phyloP scores from a whole-genome alignment of 352 stramenopile genomes.

The Globisporangium orthogonon region DNA sequence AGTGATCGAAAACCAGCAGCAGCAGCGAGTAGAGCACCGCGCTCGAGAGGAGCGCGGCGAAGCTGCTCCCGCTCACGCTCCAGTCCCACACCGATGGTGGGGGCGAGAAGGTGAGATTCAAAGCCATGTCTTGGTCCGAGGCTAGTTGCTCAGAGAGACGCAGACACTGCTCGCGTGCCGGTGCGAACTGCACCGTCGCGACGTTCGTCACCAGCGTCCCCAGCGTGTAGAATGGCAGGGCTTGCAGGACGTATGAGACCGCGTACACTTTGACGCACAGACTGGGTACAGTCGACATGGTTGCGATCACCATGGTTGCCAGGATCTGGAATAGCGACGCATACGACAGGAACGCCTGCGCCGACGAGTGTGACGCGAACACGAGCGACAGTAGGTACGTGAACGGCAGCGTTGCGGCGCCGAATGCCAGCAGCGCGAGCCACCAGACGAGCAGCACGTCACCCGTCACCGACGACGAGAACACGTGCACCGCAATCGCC shows the following conservation, averaged over 20 bases:
- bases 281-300: constrained; percentile 38
- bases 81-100: constrained; percentile 38
- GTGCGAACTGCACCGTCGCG: constrained; percentile 37
- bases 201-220: constrained; percentile 39
- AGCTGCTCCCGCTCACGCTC: constrained; percentile 34
- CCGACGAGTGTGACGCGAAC: constrained; percentile 72
- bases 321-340: constrained; percentile 65
- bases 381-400: constrained; percentile 59
- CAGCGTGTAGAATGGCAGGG: constrained; percentile 61
- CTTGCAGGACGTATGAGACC: constrained; percentile 36
- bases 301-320: constrained; percentile 34
- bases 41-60: constrained; percentile 33
- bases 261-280: constrained; percentile 41
- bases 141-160: constrained; percentile 3
- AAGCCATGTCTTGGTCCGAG: background rate
- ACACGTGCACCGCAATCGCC: constrained; percentile 26
- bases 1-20: constrained; percentile 48
- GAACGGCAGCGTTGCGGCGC: constrained; percentile 53
- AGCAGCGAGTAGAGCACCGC: constrained; percentile 42
- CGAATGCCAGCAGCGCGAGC: constrained; percentile 30
- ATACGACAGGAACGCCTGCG: constrained; percentile 77
- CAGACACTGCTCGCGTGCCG: constrained; percentile 41
- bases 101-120: too few relatives aligned
- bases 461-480: constrained; percentile 23
- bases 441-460: constrained; percentile 35